phyloP scores from a whole-genome alignment of 2,329 filamentous ascomycete genomes.

The Colletotrichum salicis region DNA sequence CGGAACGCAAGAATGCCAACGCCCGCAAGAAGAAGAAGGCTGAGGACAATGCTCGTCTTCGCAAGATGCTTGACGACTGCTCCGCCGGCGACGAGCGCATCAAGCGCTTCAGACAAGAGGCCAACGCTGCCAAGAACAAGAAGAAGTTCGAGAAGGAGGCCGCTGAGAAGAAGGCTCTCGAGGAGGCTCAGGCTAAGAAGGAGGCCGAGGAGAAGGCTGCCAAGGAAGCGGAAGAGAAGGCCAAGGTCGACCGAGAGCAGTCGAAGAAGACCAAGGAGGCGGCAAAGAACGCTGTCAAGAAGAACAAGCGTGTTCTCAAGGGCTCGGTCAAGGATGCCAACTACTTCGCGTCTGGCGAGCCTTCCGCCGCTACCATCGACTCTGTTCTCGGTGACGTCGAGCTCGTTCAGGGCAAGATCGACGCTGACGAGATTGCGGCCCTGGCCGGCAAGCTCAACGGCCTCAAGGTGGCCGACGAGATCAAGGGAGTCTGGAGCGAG shows the following conservation, averaged over 20 bases:
- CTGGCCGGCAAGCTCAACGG: conserved; percentile 83
- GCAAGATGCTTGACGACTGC: conserved; percentile 88
- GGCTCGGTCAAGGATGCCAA: conserved; percentile 96
- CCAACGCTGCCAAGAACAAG: conserved; percentile 95
- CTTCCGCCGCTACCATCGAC: conserved; percentile 82
- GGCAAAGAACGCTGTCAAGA: conserved; percentile 98
- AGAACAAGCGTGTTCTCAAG: conserved; percentile 99
- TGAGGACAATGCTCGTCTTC: conserved; percentile 91
- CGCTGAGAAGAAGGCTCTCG: conserved; percentile 85
- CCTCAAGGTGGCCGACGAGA: conserved; percentile 82
- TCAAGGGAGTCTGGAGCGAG: conserved; percentile 83
- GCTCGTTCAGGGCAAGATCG: conserved; percentile 85
- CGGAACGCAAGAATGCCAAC: conserved; percentile 98
- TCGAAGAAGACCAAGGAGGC: conserved; percentile 98
- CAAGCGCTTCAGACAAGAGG: conserved; percentile 94
- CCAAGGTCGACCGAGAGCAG: conserved; percentile 85
- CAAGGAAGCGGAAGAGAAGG: conserved; percentile 86
- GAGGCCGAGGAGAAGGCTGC: conserved; percentile 82
- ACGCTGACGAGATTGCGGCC: conserved; percentile 87
- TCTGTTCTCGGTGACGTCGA: conserved; percentile 87
- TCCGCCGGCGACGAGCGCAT: conserved; percentile 91
- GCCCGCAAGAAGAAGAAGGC: conserved; percentile 99
- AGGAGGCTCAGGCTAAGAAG: conserved; percentile 86
- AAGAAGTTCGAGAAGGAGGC: conserved; percentile 91
- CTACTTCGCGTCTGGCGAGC: conserved; percentile 85